A percentile compares a stretch with the other conserved stretches of the same genome.
These are phyloP conservation scores for Xylariales sp. DNA, from an alignment of 2,329 filamentous ascomycete genomes.

Conservation along the genomic window DNA sequence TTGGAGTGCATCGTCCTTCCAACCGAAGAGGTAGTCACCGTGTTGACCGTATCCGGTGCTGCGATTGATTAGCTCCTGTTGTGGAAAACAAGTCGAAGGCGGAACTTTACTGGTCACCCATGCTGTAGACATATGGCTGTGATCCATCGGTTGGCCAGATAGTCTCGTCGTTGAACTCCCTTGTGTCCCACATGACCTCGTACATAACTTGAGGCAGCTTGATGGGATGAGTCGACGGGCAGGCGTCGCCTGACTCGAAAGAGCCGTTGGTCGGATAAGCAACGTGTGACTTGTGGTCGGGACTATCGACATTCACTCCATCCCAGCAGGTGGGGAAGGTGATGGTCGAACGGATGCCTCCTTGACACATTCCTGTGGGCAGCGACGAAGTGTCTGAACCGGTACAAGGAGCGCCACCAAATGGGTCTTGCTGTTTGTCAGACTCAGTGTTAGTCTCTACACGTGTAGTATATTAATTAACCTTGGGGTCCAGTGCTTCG, in stretches of 20 bases:
- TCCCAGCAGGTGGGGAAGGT: constrained; percentile 55
- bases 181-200: constrained; percentile 50
- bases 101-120: constrained; percentile 19
- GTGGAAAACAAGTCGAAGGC: background rate
- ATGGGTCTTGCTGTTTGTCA: constrained; percentile 18
- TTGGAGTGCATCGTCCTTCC: constrained; percentile 33
- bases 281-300: constrained; percentile 46
- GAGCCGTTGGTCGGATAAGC: constrained; percentile 36
- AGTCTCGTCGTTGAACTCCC: constrained; percentile 20
- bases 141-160: constrained; percentile 27
- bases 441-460: too few relatives aligned
- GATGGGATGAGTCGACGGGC: constrained; percentile 45
- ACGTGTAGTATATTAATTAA: too few relatives aligned
- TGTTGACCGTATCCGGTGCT: constrained; percentile 32
- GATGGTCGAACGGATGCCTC: constrained; percentile 44
- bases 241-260: constrained; percentile 37
- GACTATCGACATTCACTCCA: constrained; percentile 41
- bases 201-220: constrained; percentile 57
- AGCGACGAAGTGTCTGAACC: constrained; percentile 41
- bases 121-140: constrained; percentile 27
- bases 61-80: background rate
- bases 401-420: constrained; percentile 27
- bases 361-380: constrained; percentile 44
- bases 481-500: too few relatives aligned
- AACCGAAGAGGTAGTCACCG: constrained; percentile 35